These are phyloP conservation scores for Ceratonia siliqua DNA, from an alignment of 306 rosid species.

Conservation along the genomic window DNA sequence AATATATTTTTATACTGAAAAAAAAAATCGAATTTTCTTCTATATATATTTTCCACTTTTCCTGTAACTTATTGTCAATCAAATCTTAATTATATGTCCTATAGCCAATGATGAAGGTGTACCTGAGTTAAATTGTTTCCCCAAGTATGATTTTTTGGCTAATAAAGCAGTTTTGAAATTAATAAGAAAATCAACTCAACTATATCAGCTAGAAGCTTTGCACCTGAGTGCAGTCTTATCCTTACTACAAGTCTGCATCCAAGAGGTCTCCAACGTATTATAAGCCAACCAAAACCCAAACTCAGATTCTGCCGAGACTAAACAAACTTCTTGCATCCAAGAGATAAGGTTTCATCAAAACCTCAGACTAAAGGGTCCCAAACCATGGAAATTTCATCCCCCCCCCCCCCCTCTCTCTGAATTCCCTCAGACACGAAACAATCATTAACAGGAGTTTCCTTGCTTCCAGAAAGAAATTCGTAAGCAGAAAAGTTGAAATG, in stretches of 20 bases:
- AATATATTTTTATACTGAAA: background rate
- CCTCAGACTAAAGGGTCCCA: background rate
- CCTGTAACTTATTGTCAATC: too few relatives aligned
- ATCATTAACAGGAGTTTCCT: background rate
- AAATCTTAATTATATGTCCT: too few relatives aligned
- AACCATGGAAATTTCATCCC: background rate
- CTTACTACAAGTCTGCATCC: background rate
- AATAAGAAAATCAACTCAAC: background rate
- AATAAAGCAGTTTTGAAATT: background rate
- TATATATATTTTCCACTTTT: background rate
- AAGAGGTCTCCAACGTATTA: background rate
- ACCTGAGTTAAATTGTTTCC: background rate
- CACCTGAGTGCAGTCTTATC: background rate
- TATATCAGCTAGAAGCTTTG: background rate
- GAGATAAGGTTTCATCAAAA: background rate
- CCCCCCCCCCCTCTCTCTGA: background rate
- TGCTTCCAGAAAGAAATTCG: background rate
- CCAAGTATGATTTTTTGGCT: background rate
- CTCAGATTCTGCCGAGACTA: background rate
- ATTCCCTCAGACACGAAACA: background rate
- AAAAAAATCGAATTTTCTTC: background rate
- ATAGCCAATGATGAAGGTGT: background rate
- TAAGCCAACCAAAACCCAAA: constrained; percentile 11
- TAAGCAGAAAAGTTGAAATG: background rate
- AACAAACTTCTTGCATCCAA: background rate